Base-by-base conservation (phyloP, 257 asterid species). In the Solanum piurae region DNA sequence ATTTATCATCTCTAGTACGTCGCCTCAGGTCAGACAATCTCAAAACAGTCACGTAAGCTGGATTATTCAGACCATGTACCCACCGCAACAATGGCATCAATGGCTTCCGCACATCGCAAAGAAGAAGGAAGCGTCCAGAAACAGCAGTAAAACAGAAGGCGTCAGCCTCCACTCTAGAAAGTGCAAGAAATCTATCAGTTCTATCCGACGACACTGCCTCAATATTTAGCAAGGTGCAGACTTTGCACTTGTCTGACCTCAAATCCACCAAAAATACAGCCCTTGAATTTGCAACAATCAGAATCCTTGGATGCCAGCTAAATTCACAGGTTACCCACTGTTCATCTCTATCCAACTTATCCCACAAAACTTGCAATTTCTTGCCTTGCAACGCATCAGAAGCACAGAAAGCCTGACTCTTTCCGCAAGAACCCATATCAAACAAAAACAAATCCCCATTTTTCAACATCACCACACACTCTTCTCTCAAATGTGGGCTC, bases 401-500 rank as follows among this genome's bases (percentile, higher is more conserved):
- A 79, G 84, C 75, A 85, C 87, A 83, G 75, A 40, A 69, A 86
- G 72, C 21, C 13, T 4, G 66, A 31, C 38, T 85, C 85, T 73
- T 87, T 83, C 58, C 73, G 64, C 86, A 84, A 33, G 88, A 93
- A 89, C 75, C 82, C 86, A 95, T 86, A 87, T 93, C 96, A 91
- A 96, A 95, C 93, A 96, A 88, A 88, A 94, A 87, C 23, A 95
- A 84, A 62, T 93, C 93, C 11, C 98, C 99, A 55, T 87, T 93
- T 87, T 92, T 97, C 91, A 94, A 86, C 93, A 96, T 82, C 88
- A 96, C 93, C 40, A 93, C 89, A 87, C 98, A 91, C 91, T 96
- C 96, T 90, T 95, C 96, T 34, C 80, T 90, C 86, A 93, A 83
- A 93, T 95, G 95, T 33, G 97, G 95, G 91, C 94, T 96, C 99